phyloP scores from a whole-genome alignment of 106 monocot species.

The Dioscorea dumetorum region DNA sequence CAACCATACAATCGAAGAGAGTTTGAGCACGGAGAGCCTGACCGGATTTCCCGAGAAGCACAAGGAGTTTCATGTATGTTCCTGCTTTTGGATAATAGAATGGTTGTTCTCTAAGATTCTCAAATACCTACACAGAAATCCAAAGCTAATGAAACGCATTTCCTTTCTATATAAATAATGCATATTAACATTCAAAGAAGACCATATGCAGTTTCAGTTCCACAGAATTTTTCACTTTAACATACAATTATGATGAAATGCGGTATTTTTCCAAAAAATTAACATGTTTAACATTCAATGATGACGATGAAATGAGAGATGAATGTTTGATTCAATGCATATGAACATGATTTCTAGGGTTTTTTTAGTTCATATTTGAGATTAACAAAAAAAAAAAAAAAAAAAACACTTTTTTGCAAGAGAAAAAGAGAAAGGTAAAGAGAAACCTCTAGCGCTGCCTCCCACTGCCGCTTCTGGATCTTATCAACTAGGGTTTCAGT shows the following conservation, averaged over 20 bases:
- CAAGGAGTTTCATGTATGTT: slow-evolving; percentile 81
- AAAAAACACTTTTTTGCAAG: not conserved
- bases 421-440: not conserved
- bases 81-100: slow-evolving; percentile 91
- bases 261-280: not conserved
- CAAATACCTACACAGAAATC: slow-evolving; percentile 49
- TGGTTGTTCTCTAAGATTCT: slow-evolving; percentile 62
- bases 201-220: not conserved
- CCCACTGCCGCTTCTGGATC: slow-evolving; percentile 69
- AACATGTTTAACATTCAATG: not conserved
- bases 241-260: not conserved
- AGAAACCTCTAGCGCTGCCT: slow-evolving; percentile 65
- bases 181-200: not conserved
- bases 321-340: not conserved
- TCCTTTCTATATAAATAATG: not conserved
- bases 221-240: not conserved
- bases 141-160: not conserved
- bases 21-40: slow-evolving; percentile 53
- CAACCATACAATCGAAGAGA: slow-evolving; percentile 75
- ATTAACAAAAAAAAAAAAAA: not conserved
- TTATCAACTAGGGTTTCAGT: slow-evolving; percentile 62
- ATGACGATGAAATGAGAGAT: not conserved
- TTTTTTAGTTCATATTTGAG: not conserved
- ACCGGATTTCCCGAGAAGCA: slow-evolving; percentile 73
- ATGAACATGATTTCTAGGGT: not conserved